These are phyloP conservation scores for Cerrena zonata DNA, from an alignment of 1,284 basidiomycete species.

Conservation along the genomic window DNA sequence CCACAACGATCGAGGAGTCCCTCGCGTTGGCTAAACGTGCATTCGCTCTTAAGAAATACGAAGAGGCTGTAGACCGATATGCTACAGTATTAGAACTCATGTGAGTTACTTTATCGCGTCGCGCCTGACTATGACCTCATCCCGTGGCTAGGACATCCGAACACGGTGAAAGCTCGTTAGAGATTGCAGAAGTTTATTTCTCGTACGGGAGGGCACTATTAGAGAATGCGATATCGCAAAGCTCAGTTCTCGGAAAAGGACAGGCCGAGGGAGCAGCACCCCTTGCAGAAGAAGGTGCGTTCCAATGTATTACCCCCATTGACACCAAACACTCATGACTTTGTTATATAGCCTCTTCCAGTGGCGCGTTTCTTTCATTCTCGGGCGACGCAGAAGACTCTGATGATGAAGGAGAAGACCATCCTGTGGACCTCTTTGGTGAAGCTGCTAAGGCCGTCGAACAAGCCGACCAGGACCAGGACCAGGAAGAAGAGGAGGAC, in stretches of 20 bases:
- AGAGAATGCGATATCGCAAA: conserved; percentile 81
- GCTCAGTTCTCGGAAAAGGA: conserved; percentile 79
- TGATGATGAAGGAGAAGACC: conserved; percentile 28
- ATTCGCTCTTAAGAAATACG: conserved; percentile 81
- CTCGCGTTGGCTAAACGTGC: conserved; percentile 79
- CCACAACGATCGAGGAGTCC: conserved; percentile 45
- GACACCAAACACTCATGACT: not conserved
- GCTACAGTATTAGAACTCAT: conserved; percentile 77
- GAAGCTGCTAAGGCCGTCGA: conserved; percentile 43
- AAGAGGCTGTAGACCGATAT: conserved; percentile 80
- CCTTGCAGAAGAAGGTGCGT: conserved; percentile 35
- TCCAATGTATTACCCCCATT: not conserved
- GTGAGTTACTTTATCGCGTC: conserved; percentile 41
- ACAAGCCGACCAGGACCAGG: conserved; percentile 41
- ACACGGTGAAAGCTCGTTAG: conserved; percentile 68
- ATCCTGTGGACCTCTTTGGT: conserved; percentile 57
- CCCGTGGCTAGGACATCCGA: conserved; percentile 52
- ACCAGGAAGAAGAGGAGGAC: conserved; percentile 50
- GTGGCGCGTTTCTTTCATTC: conserved; percentile 64
- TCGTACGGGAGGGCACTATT: conserved; percentile 81
- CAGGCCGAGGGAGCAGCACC: conserved; percentile 47
- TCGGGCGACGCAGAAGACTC: conserved; percentile 64
- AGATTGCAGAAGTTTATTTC: conserved; percentile 79
- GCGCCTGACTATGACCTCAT: conserved; percentile 5
- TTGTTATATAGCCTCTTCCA: conserved; percentile 15